Evolutionary conservation across 1,139 yeast genomes (phyloP), one percentile per base, ranked within the genome.

Genomic region (Hemisphaericaspora lyxosophila): DNA sequence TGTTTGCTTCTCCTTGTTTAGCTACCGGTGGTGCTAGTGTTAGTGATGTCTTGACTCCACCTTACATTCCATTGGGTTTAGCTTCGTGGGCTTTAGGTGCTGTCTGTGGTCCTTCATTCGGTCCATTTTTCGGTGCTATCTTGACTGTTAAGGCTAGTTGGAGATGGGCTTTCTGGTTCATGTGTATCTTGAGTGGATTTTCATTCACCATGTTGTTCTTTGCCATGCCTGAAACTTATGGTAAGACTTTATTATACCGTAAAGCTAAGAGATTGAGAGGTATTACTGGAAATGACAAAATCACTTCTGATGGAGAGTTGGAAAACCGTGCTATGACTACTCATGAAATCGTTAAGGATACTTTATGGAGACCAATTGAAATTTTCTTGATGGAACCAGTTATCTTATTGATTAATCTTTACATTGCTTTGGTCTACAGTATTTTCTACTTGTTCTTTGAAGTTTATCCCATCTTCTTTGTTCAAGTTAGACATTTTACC

Each of bases 141-240:
- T 45, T 64, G 30, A 49, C 53, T 8, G 54, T 51, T 9, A 50
- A 49, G 33, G 47, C 51, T 8, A 33, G 40, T 34, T 74, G 78
- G 78, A 60, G 77, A 52, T 62, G 71, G 64, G 59, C 69, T 4
- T 70, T 69, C 43, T 73, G 78, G 78, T 60, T 71, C 34, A 44
- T 64, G 47, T 43, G 61, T 27, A 62, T 74, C 35, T 41, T 68
- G 14, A 53, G 70, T 34, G 75, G 64, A 9, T 34, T 62, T 3
- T 39, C 67, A 1, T 53, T 70, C 5, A 8, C 63, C 1, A 15
- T 71, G 0, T 53, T 75, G 39, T 31, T 55, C 4, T 51, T 64
- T 31, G 53, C 68, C 30, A 56, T 78, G 26, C 80, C 82, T 0
- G 85, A 80, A 55, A 73, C 84, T 6, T 71, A 62, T 32, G 68